A percentile compares a stretch with the other conserved stretches of the same genome.
Conservation (phyloP, 805 yeast species). For the Middelhovenomyces tepae region DNA sequence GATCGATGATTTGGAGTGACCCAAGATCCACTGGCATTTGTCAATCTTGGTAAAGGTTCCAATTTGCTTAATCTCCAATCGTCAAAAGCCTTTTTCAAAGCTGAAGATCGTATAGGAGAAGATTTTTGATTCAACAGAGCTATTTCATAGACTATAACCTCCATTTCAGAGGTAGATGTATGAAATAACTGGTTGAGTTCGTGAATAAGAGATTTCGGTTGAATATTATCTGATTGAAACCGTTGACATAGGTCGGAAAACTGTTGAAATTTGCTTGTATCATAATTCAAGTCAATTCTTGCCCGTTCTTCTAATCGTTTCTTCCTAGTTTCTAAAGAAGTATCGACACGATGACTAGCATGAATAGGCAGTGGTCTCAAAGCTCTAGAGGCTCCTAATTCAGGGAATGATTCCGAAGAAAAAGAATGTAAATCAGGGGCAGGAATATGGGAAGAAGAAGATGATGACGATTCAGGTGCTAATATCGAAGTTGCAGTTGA, state of each 20-base stretch:
- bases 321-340: constrained; percentile 39
- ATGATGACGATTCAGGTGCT: not conserved
- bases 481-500: constrained; percentile 5
- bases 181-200: constrained; percentile 44
- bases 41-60: too few species aligned
- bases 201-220: constrained; percentile 39
- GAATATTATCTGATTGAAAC: constrained; percentile 38
- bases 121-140: constrained; percentile 7
- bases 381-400: too few species aligned
- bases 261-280: constrained; percentile 35
- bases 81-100: constrained; percentile 8
- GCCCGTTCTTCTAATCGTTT: constrained; percentile 77
- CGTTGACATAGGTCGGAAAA: constrained; percentile 43
- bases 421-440: not conserved
- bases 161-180: constrained; percentile 19
- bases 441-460: constrained; percentile 1
- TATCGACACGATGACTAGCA: constrained; percentile 13
- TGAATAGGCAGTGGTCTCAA: too few species aligned
- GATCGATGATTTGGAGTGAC: too few species aligned
- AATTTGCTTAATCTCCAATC: constrained; percentile 5
- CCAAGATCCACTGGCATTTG: too few species aligned
- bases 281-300: constrained; percentile 60
- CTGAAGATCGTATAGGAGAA: constrained; percentile 4
- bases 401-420: not conserved
- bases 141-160: constrained; percentile 12